Percentiles rank a stretch among this genome's conserved stretches.
phyloP scores from a whole-genome alignment of 202 grass and related monocot species.

The Dendrocalamus latiflorus region DNA sequence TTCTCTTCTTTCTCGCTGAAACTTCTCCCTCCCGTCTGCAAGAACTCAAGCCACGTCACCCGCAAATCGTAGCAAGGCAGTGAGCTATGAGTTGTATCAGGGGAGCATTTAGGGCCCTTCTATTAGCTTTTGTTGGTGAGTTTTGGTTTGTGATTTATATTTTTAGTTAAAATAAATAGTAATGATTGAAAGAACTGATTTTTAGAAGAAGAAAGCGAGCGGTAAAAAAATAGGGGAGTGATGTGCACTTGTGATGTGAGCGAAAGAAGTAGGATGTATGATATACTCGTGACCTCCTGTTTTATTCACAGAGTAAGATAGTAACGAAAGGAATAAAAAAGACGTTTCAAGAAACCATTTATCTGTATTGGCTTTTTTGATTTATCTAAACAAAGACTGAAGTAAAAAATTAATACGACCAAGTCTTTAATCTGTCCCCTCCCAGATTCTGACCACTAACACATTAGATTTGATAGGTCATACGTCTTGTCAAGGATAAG shows the following conservation, averaged over 20 bases:
- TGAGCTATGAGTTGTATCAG: not conserved
- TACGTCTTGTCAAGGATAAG: constrained; percentile 1
- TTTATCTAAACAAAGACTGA: too few relatives aligned
- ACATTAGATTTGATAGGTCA: constrained; percentile 3
- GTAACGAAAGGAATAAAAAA: too few relatives aligned
- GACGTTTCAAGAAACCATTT: too few relatives aligned
- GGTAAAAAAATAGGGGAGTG: too few relatives aligned
- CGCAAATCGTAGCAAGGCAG: not conserved
- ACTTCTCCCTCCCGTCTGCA: not conserved
- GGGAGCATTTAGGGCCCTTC: not conserved
- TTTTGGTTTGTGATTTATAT: too few relatives aligned
- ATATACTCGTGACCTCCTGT: accelerated
- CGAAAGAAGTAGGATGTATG: too few relatives aligned
- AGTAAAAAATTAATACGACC: too few relatives aligned
- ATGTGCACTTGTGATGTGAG: too few relatives aligned
- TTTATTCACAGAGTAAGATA: accelerated
- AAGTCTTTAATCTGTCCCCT: not conserved
- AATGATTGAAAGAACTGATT: too few relatives aligned
- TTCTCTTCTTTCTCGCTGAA: not conserved
- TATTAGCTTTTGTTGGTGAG: too few relatives aligned
- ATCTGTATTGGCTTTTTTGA: too few relatives aligned
- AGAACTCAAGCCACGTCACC: not conserved
- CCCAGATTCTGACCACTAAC: not conserved
- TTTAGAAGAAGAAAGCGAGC: accelerated
- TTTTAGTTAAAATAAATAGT: too few relatives aligned